phyloP scores from a whole-genome alignment of 345 rosid genomes.

The Dovyalis caffra region DNA sequence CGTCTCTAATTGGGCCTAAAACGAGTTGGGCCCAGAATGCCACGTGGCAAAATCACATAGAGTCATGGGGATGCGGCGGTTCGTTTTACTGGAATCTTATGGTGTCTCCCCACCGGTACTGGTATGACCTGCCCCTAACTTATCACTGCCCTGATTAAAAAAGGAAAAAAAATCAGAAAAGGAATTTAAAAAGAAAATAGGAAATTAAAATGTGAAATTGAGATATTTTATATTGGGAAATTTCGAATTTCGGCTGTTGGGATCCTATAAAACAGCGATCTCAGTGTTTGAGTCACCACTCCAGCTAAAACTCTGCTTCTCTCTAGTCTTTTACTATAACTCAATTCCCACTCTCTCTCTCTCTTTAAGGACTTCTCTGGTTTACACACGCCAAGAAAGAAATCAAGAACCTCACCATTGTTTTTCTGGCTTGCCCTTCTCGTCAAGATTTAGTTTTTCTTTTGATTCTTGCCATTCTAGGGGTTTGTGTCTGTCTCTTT shows the following conservation, averaged over 20 bases:
- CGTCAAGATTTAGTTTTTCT: not conserved
- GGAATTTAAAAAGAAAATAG: not conserved
- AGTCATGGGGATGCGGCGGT: slow-evolving; percentile 45
- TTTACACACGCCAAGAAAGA: too few species aligned
- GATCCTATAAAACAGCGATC: slow-evolving; percentile 60
- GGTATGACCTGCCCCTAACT: not conserved
- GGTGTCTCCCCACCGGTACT: slow-evolving; percentile 8
- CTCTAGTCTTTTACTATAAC: not conserved
- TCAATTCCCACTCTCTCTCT: not conserved
- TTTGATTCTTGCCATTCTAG: too few species aligned
- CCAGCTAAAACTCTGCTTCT: slow-evolving; percentile 25
- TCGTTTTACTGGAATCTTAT: slow-evolving; percentile 29
- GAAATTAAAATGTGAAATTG: not conserved
- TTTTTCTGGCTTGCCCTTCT: too few species aligned
- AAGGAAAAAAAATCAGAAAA: not conserved
- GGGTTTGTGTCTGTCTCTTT: too few species aligned
- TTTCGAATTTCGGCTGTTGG: slow-evolving; percentile 42
- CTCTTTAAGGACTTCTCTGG: not conserved
- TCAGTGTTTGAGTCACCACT: slow-evolving; percentile 33
- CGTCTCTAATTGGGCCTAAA: not conserved
- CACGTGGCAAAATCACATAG: slow-evolving; percentile 42
- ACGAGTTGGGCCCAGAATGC: not conserved
- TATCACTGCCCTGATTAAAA: not conserved
- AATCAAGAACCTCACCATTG: too few species aligned
- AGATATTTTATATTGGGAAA: not conserved